Evolutionary conservation across 192 early-diverging fungal species (phyloP).

Genomic region (Jimgerdemannia lactiflua): DNA sequence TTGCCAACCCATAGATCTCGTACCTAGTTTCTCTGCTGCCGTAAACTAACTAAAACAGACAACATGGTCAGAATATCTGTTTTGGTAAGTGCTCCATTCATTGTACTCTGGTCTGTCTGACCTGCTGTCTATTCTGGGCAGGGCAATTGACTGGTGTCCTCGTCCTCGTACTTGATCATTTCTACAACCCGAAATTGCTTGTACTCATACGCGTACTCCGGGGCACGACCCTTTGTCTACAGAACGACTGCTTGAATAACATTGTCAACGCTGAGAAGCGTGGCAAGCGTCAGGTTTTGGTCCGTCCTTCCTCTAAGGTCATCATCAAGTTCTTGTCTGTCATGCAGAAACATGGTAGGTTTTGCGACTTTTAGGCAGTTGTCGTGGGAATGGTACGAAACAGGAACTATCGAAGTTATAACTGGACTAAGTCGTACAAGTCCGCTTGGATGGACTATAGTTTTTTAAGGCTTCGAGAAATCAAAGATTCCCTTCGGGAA

Average conservation of each 20-base stretch:
- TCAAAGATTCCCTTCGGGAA: slow-evolving; percentile 8
- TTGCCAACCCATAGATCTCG: no score
- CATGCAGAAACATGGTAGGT: slow-evolving; percentile 97
- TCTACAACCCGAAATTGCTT: no score
- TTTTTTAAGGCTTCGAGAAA: slow-evolving; percentile 79
- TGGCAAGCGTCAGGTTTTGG: slow-evolving; percentile 96
- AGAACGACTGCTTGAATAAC: slow-evolving; percentile 97
- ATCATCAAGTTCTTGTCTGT: slow-evolving; percentile 98
- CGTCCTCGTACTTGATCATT: no score
- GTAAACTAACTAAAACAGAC: slow-evolving; percentile 21
- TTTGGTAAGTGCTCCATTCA: slow-evolving; percentile 31
- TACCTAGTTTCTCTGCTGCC: slow-evolving; percentile 22
- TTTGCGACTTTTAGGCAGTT: no score
- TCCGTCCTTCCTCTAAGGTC: slow-evolving; percentile 98
- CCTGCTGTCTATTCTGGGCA: no score
- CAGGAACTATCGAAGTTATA: slow-evolving; percentile 58
- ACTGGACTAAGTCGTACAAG: slow-evolving; percentile 62
- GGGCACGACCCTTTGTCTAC: slow-evolving; percentile 1
- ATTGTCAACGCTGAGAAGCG: slow-evolving; percentile 99
- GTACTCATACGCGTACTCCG: not conserved
- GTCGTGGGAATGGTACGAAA: not conserved
- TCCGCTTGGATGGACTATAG: slow-evolving; percentile 38
- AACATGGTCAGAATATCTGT: slow-evolving; percentile 99
- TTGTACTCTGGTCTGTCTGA: no score
- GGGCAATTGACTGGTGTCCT: no score